Conservation (phyloP, 148 eudicot genomes). For the Spergularia marina region DNA sequence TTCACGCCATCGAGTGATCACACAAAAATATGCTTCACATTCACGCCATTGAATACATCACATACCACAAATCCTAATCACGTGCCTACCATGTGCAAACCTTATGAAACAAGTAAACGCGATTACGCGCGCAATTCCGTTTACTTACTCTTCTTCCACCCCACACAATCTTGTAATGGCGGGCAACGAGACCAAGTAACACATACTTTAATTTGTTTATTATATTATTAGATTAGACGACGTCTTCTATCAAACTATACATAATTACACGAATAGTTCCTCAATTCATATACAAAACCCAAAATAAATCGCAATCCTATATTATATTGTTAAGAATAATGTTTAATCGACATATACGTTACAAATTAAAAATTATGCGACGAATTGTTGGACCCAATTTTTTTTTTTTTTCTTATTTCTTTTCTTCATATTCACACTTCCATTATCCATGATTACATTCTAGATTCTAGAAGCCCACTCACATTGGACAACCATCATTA, state of each 20-base stretch:
- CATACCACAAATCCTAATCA: neutral
- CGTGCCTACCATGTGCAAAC: conserved; percentile 30
- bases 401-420: neutral
- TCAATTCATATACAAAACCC: no score
- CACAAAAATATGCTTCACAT: neutral
- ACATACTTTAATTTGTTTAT: no score
- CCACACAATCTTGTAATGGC: conserved; percentile 1
- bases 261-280: no score
- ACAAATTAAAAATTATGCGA: neutral
- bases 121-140: conserved; percentile 7
- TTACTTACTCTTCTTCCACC: conserved; percentile 8
- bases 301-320: no score
- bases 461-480: conserved; percentile 7
- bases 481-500: conserved; percentile 1
- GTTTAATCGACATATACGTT: no score
- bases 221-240: no score
- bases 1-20: no score
- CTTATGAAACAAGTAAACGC: neutral
- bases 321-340: no score
- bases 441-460: neutral
- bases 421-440: conserved; percentile 25
- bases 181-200: neutral
- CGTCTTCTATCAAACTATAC: no score
- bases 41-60: conserved; percentile 7
- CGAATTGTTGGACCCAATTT: neutral